A percentile compares a stretch with the other conserved stretches of the same genome.
Evolutionary conservation across 2,329 filamentous ascomycete genomes (phyloP).

Genomic region (Aspergillus niger): DNA sequence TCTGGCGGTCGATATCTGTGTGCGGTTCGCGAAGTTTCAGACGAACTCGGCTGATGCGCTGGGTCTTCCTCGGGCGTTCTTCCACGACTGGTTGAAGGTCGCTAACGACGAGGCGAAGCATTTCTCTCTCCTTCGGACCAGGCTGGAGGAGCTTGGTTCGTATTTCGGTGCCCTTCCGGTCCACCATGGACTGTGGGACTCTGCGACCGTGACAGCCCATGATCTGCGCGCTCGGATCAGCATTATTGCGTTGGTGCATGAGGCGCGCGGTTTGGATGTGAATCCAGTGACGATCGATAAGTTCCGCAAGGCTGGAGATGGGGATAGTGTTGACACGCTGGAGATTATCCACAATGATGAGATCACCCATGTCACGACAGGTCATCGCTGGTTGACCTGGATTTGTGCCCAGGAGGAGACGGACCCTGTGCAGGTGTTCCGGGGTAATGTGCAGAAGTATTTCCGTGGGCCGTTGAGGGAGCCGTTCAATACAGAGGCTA

Average conservation of each 20-base stretch:
- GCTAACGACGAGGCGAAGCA: conserved; percentile 53
- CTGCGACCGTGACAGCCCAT: conserved; percentile 46
- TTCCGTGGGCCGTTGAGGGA: conserved; percentile 48
- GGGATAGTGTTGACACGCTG: conserved; percentile 46
- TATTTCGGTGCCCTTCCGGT: conserved; percentile 50
- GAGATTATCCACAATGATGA: conserved; percentile 53
- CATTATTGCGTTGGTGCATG: conserved; percentile 52
- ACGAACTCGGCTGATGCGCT: conserved; percentile 29
- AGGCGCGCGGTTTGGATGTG: conserved; percentile 50
- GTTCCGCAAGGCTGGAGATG: conserved; percentile 45
- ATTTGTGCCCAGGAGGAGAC: conserved; percentile 50
- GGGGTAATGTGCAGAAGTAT: conserved; percentile 46
- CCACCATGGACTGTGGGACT: conserved; percentile 51
- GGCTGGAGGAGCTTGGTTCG: conserved; percentile 50
- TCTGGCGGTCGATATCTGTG: conserved; percentile 51
- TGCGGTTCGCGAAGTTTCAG: conserved; percentile 49
- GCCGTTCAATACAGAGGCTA: conserved; percentile 50
- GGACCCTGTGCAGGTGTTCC: conserved; percentile 50
- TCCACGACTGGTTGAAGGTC: conserved; percentile 53
- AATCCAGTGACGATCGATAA: conserved; percentile 53
- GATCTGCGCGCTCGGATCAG: conserved; percentile 51
- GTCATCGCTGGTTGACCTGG: conserved; percentile 52
- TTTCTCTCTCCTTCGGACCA: conserved; percentile 49
- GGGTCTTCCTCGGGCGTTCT: conserved; percentile 47
- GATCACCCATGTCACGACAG: conserved; percentile 53